These are phyloP conservation scores for Ilyonectria destructans DNA, from an alignment of 2,329 filamentous ascomycete genomes.

Conservation along the genomic window DNA sequence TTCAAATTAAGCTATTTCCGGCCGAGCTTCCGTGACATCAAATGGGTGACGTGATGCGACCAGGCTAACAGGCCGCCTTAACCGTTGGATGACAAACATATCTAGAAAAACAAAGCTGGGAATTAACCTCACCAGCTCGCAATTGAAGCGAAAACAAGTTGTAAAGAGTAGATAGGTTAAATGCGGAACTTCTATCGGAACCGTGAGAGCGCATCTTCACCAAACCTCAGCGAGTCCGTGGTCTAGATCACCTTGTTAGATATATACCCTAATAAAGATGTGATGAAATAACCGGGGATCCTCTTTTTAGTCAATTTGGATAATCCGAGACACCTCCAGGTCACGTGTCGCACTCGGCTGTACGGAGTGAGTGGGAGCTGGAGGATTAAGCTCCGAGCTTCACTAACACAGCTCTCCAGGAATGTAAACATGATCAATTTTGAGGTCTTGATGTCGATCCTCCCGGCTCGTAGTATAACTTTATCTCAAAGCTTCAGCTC, in stretches of 20 bases:
- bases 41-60: neutral
- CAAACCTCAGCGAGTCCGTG: too few relatives aligned
- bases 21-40: neutral
- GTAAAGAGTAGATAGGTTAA: too few relatives aligned
- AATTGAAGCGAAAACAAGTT: neutral
- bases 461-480: neutral
- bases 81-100: neutral
- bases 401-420: neutral
- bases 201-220: too few relatives aligned
- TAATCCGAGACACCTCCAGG: too few relatives aligned
- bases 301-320: too few relatives aligned
- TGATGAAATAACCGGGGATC: too few relatives aligned
- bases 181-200: neutral
- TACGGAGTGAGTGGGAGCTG: too few relatives aligned
- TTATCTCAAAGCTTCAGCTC: neutral
- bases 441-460: neutral
- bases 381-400: neutral
- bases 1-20: neutral
- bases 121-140: neutral
- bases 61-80: neutral
- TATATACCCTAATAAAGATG: too few relatives aligned
- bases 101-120: neutral
- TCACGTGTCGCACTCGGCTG: too few relatives aligned
- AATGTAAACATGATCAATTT: neutral
- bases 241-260: too few relatives aligned